Base-by-base conservation (phyloP, 345 rosid genomes). In the Toxicodendron radicans region DNA sequence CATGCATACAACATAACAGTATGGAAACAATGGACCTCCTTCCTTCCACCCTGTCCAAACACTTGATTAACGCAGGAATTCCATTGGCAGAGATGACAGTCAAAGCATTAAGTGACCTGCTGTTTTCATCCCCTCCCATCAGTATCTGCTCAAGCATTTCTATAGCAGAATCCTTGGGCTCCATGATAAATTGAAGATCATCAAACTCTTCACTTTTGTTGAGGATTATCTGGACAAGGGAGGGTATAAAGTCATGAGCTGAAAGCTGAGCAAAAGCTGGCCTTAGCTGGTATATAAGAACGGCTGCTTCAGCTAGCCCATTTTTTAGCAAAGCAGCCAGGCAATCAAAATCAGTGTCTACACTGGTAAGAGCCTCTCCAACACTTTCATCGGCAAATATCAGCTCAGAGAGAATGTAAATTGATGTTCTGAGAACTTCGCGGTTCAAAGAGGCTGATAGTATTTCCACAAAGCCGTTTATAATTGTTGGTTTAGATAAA, bases 71-170 rank as follows among this genome's bases (percentile, higher is more conserved):
- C 20, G 83, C 79, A 9, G 88, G 88, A 74, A 90, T 73, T 41
- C 85, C 92, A 75, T 86, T 84, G 30, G 81, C 79, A 11, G 86
- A 81, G 58, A 90, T 82, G 64, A 88, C 75, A 68, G 70, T 77
- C 21, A 77, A 76, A 30, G 94, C 86, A 65, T 78, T 85, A 21
- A 73, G 14, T 0, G 79, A 64, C 76, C 79, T 79, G 79, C 82
- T 78, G 60, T 59, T 81, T 73, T 85, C 79, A 30, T 86, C 85
- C 23, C 92, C 92, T 52, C 85, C 87, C 49, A 65, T 75, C 54
- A 90, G 73, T n/a, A 90, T 75, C 76, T 86, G 88, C 68, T 90
- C 92, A n/a, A 90, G 84, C 84, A 90, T 61, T 35, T 71, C 82
- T 72, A 90, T 65, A 23, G 92, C 88, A 58, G 87, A 89, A 13